Evolutionary conservation across 345 rosid species (phyloP), one percentile per base, ranked within the genome.

Genomic region (Gossypium stocksii): DNA sequence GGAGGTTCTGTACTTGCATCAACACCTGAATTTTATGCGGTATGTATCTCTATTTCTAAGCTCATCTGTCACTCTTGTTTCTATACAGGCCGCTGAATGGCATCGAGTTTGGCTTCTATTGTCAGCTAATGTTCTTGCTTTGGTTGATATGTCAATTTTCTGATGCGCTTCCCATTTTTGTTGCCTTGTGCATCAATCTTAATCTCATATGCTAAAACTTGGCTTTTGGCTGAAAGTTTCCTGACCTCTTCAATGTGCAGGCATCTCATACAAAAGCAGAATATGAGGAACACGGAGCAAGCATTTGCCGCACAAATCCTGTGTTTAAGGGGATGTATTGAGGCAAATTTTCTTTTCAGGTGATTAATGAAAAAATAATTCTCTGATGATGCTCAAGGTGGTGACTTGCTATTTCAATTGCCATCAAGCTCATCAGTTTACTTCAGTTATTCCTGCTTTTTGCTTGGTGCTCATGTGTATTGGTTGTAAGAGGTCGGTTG

Each of bases 271-370:
- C 99, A 72, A 95, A 95, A 88, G 97, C 86, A 74, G 99, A 96
- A 80, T 96, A 96, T 0, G 97, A 93, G 76, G 99, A 96, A 83
- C 87, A 85, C 70, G 99, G 99, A 79, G 97, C 99, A 51, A 93
- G 98, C 86, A 91, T 96, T 71, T 96, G 99, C 82, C 99, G 99
- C 22, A 87, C 99, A 66, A 96, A 96, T 86, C 98, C 99, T n/a
- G 94, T 93, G 66, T 96, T 96, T 86, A 96, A 96, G 81, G 99
- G 99, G 70, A 96, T 96, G 99, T 96, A 88, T 80, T 96, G 80
- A 87, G 72, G 63, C 73, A 45, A 46, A 75, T 9, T 41, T 59
- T 74, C 69, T 27, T 45, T 70, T 78, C 60, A 13, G 77, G 69
- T 38, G 62, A 76, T 72, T 54, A 43, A 23, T 29, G 41, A 16